Evolutionary conservation across 2,329 filamentous ascomycete genomes (phyloP), one percentile per base, ranked within the genome.

Genomic region (Helotiales sp.): DNA sequence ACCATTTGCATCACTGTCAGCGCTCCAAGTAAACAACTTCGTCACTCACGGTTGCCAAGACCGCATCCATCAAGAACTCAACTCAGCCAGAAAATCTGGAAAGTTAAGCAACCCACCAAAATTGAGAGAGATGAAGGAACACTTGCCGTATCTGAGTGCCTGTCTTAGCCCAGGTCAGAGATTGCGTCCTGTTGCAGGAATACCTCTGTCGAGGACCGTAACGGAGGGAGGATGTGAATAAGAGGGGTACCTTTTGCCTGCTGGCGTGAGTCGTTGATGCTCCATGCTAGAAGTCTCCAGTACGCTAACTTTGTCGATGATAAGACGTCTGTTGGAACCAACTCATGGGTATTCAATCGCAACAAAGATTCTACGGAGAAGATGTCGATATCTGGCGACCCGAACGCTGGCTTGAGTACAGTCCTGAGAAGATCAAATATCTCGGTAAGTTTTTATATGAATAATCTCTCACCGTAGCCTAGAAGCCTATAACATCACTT

Each of bases 351-450:
- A 7, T 30, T 66, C 15, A 82, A 84, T 50, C 78, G 85, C 0
- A 82, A 86, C 66, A 79, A 74, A 57, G 74, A 74, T 78, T 82
- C 0, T 88, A 86, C 74, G 86, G 86, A 0, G 67, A 77, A 0
- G 85, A 88, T 54, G 82, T 84, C 0, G 83, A 86, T 24, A 75
- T 79, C 10, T 88, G 81, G 65, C 76, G 85, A 8, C 86, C 86
- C 0, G 86, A 87, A 75, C 74, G 86, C 47, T 88, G 86, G 86
- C 70, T 87, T 6, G 78, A 80, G 68, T 80, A 82, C 52, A 63
- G 32, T 10, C 50, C 26, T 3, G 61, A 69, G 15, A 55, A 65
- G 28, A 43, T 69, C 66, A 69, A 60, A 49, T 20, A 32, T 45
- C 61, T 69, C 52, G 60, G 67, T 66, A 47, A 17, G 17, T 10